Evolutionary conservation across 257 asterid genomes (phyloP), one percentile per base, ranked within the genome.

Genomic region (Solanum piurae): DNA sequence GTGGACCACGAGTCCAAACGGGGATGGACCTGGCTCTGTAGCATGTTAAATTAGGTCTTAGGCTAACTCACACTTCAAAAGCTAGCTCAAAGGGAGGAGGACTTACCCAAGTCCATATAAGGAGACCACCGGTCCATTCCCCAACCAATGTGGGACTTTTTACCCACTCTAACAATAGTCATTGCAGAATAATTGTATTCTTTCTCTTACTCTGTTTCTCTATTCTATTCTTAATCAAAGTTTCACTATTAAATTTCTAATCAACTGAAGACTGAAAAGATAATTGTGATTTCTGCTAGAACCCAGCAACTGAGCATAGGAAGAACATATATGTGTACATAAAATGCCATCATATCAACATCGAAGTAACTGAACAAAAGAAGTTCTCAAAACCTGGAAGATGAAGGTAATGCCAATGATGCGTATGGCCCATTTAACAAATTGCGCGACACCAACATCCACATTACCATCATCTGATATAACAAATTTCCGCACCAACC

Each of bases 391-490:
- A 87, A 96, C 99, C 98, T 95, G 98, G 89, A 94, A 92, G 90
- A 96, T 89, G 77, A 91, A 94, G 77, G 98, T 92, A 92, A 92
- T 93, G 14, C 95, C 96, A 87, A 95, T 88, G 44, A 92, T 88
- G 23, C 97, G 96, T 86, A 96, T 89, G 90, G 98, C 96, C 99
- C 98, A 96, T 90, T 95, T 95, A 74, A 96, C 99, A 89, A 95
- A 96, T 77, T 94, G 96, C 73, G 99, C 95, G 10, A 96, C 89
- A 16, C 98, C 96, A 86, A 89, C 94, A 87, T 96, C 98, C 86
- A 96, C 98, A 40, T 92, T 95, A 90, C 99, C 99, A 89, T 96
- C 98, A 44, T 94, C 95, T 10, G 91, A 90, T 84, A 96, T 95
- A 88, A 96, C 95, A 92, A 92, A 96, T 86, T 95, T 96, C 85